Percentiles rank a stretch among this genome's conserved stretches.
Evolutionary conservation across 2,329 filamentous ascomycete genomes (phyloP).

Genomic region (Claviceps cyperi): DNA sequence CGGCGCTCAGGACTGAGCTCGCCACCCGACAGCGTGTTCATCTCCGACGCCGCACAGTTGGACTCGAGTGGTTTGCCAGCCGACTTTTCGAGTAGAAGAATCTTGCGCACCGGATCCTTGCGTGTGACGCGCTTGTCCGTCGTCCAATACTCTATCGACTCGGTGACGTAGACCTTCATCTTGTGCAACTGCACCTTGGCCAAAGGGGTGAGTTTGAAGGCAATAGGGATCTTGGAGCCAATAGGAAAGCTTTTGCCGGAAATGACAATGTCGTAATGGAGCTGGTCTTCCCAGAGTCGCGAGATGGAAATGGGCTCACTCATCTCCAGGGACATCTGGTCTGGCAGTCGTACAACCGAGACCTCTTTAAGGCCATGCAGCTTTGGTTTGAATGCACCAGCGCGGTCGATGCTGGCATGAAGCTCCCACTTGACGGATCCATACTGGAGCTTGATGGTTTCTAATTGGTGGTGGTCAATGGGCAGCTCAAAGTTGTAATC

Average conservation of each 20-base stretch:
- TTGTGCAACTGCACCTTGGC: constrained; percentile 90
- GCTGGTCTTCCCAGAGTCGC: constrained; percentile 84
- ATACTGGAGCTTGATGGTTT: constrained; percentile 77
- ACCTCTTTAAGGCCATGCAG: constrained; percentile 72
- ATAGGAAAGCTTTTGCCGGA: constrained; percentile 91
- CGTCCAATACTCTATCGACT: constrained; percentile 84
- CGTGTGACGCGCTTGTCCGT: constrained; percentile 73
- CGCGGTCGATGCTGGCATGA: constrained; percentile 70
- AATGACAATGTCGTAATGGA: constrained; percentile 92
- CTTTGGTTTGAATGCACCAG: constrained; percentile 82
- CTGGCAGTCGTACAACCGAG: constrained; percentile 67
- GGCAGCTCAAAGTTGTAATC: constrained; percentile 70
- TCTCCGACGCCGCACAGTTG: constrained; percentile 59
- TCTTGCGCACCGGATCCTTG: constrained; percentile 70
- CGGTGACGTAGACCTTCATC: constrained; percentile 81
- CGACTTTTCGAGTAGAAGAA: constrained; percentile 75
- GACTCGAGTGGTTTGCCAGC: constrained; percentile 64
- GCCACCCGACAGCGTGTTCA: constrained; percentile 66
- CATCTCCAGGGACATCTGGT: constrained; percentile 78
- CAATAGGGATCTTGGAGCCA: constrained; percentile 76
- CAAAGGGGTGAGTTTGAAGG: constrained; percentile 82
- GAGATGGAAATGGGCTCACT: constrained; percentile 90
- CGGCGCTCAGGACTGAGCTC: constrained; percentile 46
- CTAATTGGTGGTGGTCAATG: constrained; percentile 75
- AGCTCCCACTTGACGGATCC: constrained; percentile 81